These are phyloP conservation scores for Hyaloperonospora arabidopsidis DNA, from an alignment of 352 stramenopile genomes.

Conservation along the genomic window DNA sequence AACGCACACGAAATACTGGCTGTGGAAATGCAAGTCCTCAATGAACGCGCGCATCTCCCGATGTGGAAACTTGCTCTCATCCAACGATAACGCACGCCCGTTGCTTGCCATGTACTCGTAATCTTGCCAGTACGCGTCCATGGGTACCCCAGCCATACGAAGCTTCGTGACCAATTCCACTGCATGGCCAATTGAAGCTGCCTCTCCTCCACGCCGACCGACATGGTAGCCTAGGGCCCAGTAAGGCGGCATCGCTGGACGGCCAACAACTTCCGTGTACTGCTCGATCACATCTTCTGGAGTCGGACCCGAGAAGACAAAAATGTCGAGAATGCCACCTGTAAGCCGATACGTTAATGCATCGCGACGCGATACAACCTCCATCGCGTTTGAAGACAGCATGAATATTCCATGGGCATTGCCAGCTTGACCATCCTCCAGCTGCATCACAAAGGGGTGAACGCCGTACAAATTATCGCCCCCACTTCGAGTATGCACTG, in stretches of 20 bases:
- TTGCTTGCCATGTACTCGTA: slow-evolving; percentile 40
- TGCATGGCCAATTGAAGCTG: slow-evolving; percentile 17
- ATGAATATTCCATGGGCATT: slow-evolving; percentile 71
- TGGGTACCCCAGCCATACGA: slow-evolving; percentile 41
- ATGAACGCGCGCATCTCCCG: slow-evolving; percentile 46
- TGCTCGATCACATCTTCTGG: slow-evolving; percentile 51
- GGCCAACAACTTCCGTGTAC: slow-evolving; percentile 71
- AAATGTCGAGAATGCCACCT: slow-evolving; percentile 77
- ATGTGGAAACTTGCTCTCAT: slow-evolving; percentile 44
- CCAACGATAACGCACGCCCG: slow-evolving; percentile 46
- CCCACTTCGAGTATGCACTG: slow-evolving; percentile 25
- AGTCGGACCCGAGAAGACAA: slow-evolving; percentile 61
- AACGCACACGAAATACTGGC: slow-evolving; percentile 67
- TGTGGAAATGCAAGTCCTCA: slow-evolving; percentile 73
- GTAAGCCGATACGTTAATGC: slow-evolving; percentile 73
- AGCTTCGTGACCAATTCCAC: slow-evolving; percentile 26
- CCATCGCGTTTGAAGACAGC: slow-evolving; percentile 80
- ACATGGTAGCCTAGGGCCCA: slow-evolving; percentile 84
- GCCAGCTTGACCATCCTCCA: slow-evolving; percentile 41
- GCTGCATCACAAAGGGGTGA: slow-evolving; percentile 66
- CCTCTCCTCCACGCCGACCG: slow-evolving; percentile 29
- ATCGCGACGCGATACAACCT: slow-evolving; percentile 54
- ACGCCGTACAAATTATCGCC: slow-evolving; percentile 76
- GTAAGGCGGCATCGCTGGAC: slow-evolving; percentile 69
- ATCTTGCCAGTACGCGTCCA: slow-evolving; percentile 79